Evolutionary conservation across 2,329 filamentous ascomycete genomes (phyloP).

Genomic region (Didymella glomerata): DNA sequence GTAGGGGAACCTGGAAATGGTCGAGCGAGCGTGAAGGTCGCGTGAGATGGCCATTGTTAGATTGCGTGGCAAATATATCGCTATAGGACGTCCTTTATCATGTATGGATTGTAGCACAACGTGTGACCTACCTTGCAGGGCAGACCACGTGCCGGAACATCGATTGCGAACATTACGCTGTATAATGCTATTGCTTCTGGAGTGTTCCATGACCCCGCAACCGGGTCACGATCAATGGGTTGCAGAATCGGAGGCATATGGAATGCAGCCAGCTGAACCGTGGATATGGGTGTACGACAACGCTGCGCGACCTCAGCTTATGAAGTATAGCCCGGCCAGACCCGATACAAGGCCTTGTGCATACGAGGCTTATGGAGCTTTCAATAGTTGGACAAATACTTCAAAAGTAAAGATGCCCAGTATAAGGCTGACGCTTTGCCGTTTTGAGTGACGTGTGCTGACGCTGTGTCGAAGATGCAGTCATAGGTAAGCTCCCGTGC

Average conservation of each 20-base stretch:
- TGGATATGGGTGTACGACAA: slow-evolving; percentile 9
- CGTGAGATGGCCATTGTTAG: neutral
- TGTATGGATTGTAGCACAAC: neutral
- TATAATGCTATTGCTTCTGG: neutral
- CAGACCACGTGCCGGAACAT: neutral
- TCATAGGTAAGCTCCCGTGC: slow-evolving; percentile 8
- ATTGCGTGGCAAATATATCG: neutral
- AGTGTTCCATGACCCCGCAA: slow-evolving; percentile 7
- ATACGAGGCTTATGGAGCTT: slow-evolving; percentile 13
- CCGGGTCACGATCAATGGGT: slow-evolving; percentile 5
- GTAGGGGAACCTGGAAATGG: slow-evolving; percentile 3
- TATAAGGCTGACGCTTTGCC: slow-evolving; percentile 22
- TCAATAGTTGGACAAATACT: slow-evolving; percentile 25
- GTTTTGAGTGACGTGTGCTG: slow-evolving; percentile 10
- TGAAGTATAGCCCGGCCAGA: slow-evolving; percentile 1
- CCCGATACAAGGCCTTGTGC: slow-evolving; percentile 3
- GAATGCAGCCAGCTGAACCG: slow-evolving; percentile 20
- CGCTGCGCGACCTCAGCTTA: slow-evolving; percentile 12
- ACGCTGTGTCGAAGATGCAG: slow-evolving; percentile 14
- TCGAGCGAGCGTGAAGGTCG: neutral
- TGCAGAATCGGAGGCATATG: slow-evolving; percentile 17
- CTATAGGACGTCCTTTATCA: neutral
- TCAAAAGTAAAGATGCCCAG: slow-evolving; percentile 22
- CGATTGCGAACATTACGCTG: neutral
- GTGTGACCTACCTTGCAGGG: neutral